Conservation (phyloP, 2,329 filamentous ascomycete genomes). For the Aphanoascus verrucosus region DNA sequence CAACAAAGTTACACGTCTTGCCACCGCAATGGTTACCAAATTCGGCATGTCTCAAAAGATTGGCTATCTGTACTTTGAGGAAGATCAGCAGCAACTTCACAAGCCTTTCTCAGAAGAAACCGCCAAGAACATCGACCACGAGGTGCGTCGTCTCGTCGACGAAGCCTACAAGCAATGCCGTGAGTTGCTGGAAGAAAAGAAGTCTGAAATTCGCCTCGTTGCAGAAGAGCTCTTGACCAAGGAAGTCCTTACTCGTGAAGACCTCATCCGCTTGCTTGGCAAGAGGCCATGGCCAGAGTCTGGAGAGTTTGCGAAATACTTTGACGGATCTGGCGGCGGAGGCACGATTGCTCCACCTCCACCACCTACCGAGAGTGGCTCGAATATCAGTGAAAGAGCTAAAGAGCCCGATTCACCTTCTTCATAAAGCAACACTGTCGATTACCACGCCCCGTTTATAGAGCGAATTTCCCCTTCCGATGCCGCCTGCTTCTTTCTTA, state of each 20-base stretch:
- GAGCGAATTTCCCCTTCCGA: not conserved
- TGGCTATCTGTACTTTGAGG: slow-evolving; percentile 81
- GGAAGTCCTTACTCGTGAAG: slow-evolving; percentile 83
- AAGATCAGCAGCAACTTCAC: slow-evolving; percentile 67
- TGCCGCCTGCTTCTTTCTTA: not conserved
- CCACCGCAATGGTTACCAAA: slow-evolving; percentile 96
- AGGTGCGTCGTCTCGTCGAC: slow-evolving; percentile 85
- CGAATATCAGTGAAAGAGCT: not conserved
- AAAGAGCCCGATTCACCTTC: not conserved
- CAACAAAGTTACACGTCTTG: slow-evolving; percentile 94
- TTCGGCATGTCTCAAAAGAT: slow-evolving; percentile 97
- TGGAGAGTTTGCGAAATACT: slow-evolving; percentile 91
- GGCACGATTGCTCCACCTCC: slow-evolving; percentile 22
- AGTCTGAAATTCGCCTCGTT: slow-evolving; percentile 74
- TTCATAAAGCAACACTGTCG: not conserved
- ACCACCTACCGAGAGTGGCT: slow-evolving; percentile 10
- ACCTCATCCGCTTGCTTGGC: slow-evolving; percentile 81
- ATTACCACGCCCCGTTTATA: not conserved
- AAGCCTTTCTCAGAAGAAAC: slow-evolving; percentile 96
- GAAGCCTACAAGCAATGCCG: slow-evolving; percentile 87
- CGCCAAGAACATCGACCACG: slow-evolving; percentile 78
- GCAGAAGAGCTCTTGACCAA: slow-evolving; percentile 88
- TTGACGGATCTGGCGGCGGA: slow-evolving; percentile 45
- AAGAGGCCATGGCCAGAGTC: slow-evolving; percentile 73
- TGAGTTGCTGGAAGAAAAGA: slow-evolving; percentile 72